Base-by-base conservation (phyloP, 306 rosid genomes). In the Quercus glauca region DNA sequence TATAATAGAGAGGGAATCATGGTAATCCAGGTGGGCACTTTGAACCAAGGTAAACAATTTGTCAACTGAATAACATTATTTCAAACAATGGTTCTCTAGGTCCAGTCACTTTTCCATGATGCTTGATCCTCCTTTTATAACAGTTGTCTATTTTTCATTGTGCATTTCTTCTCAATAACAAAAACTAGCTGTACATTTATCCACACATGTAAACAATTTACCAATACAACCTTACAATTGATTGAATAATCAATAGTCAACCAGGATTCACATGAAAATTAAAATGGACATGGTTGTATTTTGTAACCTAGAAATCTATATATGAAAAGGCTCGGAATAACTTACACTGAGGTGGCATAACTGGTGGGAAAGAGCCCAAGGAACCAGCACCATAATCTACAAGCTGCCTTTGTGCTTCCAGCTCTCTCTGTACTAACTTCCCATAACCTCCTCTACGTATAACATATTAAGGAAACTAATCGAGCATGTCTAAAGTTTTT, bases 371-470 rank as follows among this genome's bases (percentile, higher is more conserved):
- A 71, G 97, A 71, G 76, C 88, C 97, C 93, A 94, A 88, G 52
- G 98, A 94, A 78, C 97, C 99, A 80, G 93, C 72, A 69, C 99
- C 97, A 83, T 94, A 94, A 86, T 94, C 99, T 58, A 92, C 98
- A 83, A 94, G 97, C 82, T 90, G 92, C 87, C 98, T 94, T 76
- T 92, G 98, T 74, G 89, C 97, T 91, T 94, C 98, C 72, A 92
- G 89, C 89, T 94, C 97, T 83, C 69, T 83, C 83, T 94, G 97
- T 75, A 94, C 97, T 73, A 94, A 83, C 78, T 94, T 94, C 45
- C 99, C 99, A 77, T 91, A 94, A 35, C 98, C 98, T 74, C 98
- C 98, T 87, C 98, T 92, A 79, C 97, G 97, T 94, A 79, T 73
- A 31, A 35, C 78, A 71, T 79, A 68, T 94, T 87, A 92, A 91